Base-by-base conservation (phyloP, 805 yeast genomes). In the Starmerella bombicola region DNA sequence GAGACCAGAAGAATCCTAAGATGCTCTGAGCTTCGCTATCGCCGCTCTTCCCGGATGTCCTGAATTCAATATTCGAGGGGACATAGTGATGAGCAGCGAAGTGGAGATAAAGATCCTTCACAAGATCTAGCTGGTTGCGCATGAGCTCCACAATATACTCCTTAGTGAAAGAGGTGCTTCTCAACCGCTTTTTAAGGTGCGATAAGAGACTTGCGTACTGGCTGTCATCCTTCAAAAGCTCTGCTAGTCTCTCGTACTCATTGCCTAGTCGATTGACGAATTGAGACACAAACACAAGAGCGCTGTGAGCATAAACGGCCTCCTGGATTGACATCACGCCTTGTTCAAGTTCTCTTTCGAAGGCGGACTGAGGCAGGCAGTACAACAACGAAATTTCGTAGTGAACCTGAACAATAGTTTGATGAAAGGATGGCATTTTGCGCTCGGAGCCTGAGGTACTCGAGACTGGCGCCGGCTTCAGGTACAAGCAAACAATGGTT, bases 181-280 rank as follows among this genome's bases (percentile, higher is more conserved):
- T 77, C 55, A 91, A 72, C 59, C 96, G 76, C 58, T 82, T 82
- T 66, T 84, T 88, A 62, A 88, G 74, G 45, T 78, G 74, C 47
- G 69, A 73, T 55, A 88, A 69, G 24, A 83, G 76, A 62, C 84
- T 96, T 23, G 75, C 72, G 58, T 80, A 76, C 50, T 74, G 73
- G 47, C 75, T 67, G 48, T 76, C 71, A 56, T 71, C 70, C 23
- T 76, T 79, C 44, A 86, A 68, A 46, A 85, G 67, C 25, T 69
- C 64, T 45, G 74, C 62, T 56, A 88, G 68, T 34, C 83, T 71
- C 51, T 69, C 73, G 62, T 81, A 86, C 62, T 86, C 96, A 2
- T 93, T 76, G 23, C 97, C 96, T 57, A 88, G 70, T 58, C 97
- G 73, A 67, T 91, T 91, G 61, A 88, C 71, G 66, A 88, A 91